Conservation (phyloP, 208 protist species). For the Endotrypanum monterogeii region DNA sequence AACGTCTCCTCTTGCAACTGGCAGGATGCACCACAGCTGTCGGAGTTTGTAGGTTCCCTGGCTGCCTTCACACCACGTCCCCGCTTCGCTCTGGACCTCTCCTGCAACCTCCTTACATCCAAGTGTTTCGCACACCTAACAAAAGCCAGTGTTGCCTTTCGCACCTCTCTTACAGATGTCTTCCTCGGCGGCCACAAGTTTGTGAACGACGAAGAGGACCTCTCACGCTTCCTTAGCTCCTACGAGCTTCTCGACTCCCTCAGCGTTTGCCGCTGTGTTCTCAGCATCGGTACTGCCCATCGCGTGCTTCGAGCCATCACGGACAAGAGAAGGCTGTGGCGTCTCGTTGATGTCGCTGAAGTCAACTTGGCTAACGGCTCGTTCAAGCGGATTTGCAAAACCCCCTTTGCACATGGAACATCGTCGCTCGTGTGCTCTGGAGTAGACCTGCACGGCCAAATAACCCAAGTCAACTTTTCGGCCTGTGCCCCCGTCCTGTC, state of each 20-base stretch:
- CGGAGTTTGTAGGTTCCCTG: slow-evolving; percentile 32
- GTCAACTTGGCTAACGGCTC: slow-evolving; percentile 13
- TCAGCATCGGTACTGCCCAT: slow-evolving; percentile 29
- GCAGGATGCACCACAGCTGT: slow-evolving; percentile 36
- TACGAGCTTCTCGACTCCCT: slow-evolving; percentile 32
- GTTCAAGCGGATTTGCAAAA: slow-evolving; percentile 36
- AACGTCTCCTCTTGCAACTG: slow-evolving; percentile 53
- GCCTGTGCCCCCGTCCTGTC: slow-evolving; percentile 30
- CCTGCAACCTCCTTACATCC: slow-evolving; percentile 38
- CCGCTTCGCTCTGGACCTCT: slow-evolving; percentile 49
- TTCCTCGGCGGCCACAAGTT: slow-evolving; percentile 40
- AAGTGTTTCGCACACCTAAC: slow-evolving; percentile 35
- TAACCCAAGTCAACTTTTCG: slow-evolving; percentile 34
- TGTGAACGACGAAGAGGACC: slow-evolving; percentile 21
- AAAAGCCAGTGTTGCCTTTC: slow-evolving; percentile 20
- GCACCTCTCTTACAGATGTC: slow-evolving; percentile 27
- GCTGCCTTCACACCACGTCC: slow-evolving; percentile 31
- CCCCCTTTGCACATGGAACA: slow-evolving; percentile 6
- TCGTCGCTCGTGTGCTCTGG: slow-evolving; percentile 30
- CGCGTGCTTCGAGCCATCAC: slow-evolving; percentile 40
- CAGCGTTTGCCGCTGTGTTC: slow-evolving; percentile 24
- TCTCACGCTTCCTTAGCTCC: slow-evolving; percentile 32
- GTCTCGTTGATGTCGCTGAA: slow-evolving; percentile 30
- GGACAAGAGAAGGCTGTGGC: slow-evolving; percentile 33
- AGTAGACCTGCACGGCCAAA: slow-evolving; percentile 23